Evolutionary conservation across 345 rosid genomes (phyloP), one percentile per base, ranked within the genome.

Genomic region (Linum trigynum): DNA sequence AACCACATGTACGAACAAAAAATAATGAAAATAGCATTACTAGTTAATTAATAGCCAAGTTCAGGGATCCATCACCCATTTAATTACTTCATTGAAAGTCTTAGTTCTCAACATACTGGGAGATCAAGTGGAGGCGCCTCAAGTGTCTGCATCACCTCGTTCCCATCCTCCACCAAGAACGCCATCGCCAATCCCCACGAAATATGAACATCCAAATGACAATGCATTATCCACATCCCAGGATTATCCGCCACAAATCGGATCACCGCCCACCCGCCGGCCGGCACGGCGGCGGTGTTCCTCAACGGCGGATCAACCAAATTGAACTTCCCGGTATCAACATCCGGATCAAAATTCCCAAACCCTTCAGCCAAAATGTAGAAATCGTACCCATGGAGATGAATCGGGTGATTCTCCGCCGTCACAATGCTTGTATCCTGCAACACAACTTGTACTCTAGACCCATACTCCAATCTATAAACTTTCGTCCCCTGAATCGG

Each of bases 211-310:
- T 92, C 98, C 85, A 92, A 79, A 81, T 89, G 98, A 71, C 97
- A 89, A 67, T 92, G 98, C 97, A 89, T 82, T 59, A 92, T 11
- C 98, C 97, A 92, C 51, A 85, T 88, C 38, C 98, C 99, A 53
- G 97, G 99, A 77, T 94, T 94, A 66, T 94, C 96, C 0, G 97
- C 96, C 1, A 94, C 90, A 68, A 94, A 90, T 83, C 99, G 72
- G 45, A 90, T 86, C 64, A 90, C 99, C 1, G 96, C 78, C 99
- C 99, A 94, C 41, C 99, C 97, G 62, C 81, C 85, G 4, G 67
- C 77, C 4, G 96, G 89, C 42, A 94, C 92, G 17, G 79, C 84
- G 43, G 75, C 91, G 1, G 99, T 94, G 77, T 94, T 94, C 71
- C 97, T 82, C 57, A 83, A 75, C 0, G 99, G 99, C 8, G 99